A percentile compares a stretch with the other conserved stretches of the same genome.
These are phyloP conservation scores for Theobroma grandiflorum DNA, from an alignment of 441 rosid genomes.

Conservation along the genomic window DNA sequence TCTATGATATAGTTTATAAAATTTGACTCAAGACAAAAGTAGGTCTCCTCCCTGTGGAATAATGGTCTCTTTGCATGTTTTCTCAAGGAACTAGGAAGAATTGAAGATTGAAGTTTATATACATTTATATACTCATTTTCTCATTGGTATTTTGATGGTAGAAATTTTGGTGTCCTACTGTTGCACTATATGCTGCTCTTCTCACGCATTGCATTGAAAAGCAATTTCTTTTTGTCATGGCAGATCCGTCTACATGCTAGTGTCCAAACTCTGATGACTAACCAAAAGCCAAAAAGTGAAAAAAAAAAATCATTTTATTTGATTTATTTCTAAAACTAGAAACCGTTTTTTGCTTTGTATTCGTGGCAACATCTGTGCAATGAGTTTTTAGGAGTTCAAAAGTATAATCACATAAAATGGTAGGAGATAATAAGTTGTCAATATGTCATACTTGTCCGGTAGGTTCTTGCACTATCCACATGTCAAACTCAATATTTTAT, in stretches of 20 bases:
- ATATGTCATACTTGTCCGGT: slow-evolving; percentile 11
- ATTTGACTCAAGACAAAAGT: no score
- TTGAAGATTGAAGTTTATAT: no score
- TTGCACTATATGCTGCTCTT: background rate
- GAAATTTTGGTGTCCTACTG: no score
- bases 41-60: no score
- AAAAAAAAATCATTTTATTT: background rate
- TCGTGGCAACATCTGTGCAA: background rate
- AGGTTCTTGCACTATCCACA: background rate
- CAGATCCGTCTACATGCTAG: background rate
- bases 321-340: background rate
- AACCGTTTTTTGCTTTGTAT: background rate
- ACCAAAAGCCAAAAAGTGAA: background rate
- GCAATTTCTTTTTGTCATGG: background rate
- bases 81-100: no score
- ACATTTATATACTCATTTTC: no score
- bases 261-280: background rate
- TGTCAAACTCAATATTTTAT: background rate
- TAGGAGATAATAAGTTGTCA: background rate
- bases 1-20: no score
- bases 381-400: background rate
- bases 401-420: background rate
- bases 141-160: no score
- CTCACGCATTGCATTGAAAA: background rate
- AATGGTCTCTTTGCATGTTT: no score